A percentile compares a stretch with the other conserved stretches of the same genome.
Conservation (phyloP, 345 rosid genomes). For the Eucalyptus sp. region DNA sequence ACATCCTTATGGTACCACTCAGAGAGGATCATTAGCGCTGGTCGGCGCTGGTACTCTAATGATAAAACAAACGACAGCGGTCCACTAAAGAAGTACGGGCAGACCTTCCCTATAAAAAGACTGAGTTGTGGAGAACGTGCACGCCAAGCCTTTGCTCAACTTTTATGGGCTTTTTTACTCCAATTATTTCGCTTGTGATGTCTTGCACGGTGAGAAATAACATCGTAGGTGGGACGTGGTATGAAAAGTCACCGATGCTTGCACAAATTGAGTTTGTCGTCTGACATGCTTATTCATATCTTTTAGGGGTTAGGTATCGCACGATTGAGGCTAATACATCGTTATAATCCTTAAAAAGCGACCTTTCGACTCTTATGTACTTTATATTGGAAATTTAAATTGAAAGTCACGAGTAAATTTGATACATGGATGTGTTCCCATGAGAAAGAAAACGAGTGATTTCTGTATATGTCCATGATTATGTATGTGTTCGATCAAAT, state of each 20-base stretch:
- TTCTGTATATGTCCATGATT: not conserved
- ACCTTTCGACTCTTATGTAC: not conserved
- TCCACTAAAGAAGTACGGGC: not conserved
- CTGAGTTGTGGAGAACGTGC: not conserved
- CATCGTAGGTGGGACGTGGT: not conserved
- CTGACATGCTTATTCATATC: not conserved
- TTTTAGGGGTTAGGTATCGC: not conserved
- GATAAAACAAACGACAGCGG: too few species aligned
- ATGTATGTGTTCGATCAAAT: not conserved
- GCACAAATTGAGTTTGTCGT: not conserved
- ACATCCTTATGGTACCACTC: not conserved
- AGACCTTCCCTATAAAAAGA: not conserved
- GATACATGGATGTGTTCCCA: not conserved
- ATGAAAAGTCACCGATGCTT: not conserved
- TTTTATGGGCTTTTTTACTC: not conserved
- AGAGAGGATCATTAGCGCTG: not conserved
- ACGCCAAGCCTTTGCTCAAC: not conserved
- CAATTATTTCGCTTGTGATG: not conserved
- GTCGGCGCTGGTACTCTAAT: not conserved
- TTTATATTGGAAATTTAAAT: fast-evolving
- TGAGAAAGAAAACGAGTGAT: not conserved
- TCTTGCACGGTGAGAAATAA: not conserved
- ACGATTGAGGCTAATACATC: fast-evolving
- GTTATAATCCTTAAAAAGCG: fast-evolving
- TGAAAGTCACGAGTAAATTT: fast-evolving